Conservation (phyloP, 495 filamentous ascomycete genomes). For the Penicillium atrosanguineum region DNA sequence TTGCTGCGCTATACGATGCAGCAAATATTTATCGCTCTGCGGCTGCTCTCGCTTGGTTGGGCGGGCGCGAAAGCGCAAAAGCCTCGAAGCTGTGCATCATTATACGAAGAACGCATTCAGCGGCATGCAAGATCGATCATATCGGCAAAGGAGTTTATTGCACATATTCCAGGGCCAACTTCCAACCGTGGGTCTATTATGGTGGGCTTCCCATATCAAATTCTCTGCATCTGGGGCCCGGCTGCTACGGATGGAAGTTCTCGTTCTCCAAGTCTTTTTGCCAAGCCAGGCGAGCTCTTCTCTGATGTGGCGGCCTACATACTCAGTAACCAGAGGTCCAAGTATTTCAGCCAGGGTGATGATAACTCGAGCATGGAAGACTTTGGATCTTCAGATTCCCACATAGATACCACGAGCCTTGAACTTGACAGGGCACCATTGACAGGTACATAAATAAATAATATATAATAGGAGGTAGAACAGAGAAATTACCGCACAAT, state of each 20-base stretch:
- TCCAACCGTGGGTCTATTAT: constrained; percentile 13
- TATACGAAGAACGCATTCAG: constrained; percentile 13
- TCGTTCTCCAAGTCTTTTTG: neutral
- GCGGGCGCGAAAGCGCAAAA: neutral
- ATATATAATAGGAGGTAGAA: neutral
- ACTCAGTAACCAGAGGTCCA: neutral
- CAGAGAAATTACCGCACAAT: neutral
- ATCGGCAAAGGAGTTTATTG: constrained; percentile 7
- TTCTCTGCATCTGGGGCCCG: constrained; percentile 8
- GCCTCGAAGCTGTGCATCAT: neutral
- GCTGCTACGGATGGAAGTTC: neutral
- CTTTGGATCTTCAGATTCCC: neutral
- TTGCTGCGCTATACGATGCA: constrained; percentile 8
- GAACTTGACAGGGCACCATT: neutral
- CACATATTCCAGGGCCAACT: constrained; percentile 3
- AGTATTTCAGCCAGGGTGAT: neutral
- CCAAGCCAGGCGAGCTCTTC: constrained; percentile 1
- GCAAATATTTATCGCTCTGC: constrained; percentile 10
- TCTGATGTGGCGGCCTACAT: constrained; percentile 9
- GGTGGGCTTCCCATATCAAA: constrained; percentile 8
- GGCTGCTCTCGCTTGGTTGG: constrained; percentile 4
- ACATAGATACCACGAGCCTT: neutral
- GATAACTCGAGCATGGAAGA: neutral
- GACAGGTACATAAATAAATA: neutral
- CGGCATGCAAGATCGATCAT: constrained; percentile 5